Conservation (phyloP, 2,329 filamentous ascomycete species). For the Rhynchosporium agropyri region DNA sequence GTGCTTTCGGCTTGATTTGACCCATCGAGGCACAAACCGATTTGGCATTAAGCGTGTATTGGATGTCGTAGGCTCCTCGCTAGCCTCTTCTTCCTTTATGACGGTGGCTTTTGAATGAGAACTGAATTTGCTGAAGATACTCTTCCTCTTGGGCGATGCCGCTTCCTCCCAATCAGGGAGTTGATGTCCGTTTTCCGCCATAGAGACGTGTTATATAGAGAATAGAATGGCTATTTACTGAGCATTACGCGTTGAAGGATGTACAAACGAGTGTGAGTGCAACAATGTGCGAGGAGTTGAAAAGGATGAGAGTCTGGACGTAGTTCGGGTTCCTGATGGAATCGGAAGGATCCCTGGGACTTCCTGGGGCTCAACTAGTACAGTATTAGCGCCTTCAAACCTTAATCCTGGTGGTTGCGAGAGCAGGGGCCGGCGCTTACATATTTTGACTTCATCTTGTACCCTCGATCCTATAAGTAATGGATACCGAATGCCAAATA, state of each 20-base stretch:
- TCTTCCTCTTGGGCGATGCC: conserved; percentile 28
- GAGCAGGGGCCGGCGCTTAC: neutral
- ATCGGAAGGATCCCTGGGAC: conserved; percentile 21
- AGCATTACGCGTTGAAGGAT: conserved; percentile 16
- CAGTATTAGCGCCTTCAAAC: neutral
- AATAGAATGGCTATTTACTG: conserved; percentile 7
- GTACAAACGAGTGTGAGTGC: conserved; percentile 27
- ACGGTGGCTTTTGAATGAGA: conserved; percentile 12
- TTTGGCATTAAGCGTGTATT: conserved; percentile 23
- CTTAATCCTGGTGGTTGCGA: neutral
- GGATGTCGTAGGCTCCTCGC: conserved; percentile 17
- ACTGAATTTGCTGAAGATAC: conserved; percentile 25
- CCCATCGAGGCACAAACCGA: conserved; percentile 21
- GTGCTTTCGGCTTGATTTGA: conserved; percentile 25
- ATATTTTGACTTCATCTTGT: neutral
- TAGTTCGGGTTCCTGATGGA: conserved; percentile 7
- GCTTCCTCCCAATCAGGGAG: conserved; percentile 39
- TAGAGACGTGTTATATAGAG: conserved; percentile 13
- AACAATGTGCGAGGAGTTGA: conserved; percentile 18
- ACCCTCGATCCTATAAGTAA: no score
- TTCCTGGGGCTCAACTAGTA: conserved; percentile 13
- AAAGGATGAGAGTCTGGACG: conserved; percentile 1
- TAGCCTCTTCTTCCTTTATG: conserved; percentile 18
- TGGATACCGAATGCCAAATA: no score
- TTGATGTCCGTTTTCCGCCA: conserved; percentile 30